A percentile compares a stretch with the other conserved stretches of the same genome.
Conservation (phyloP, 495 filamentous ascomycete genomes). For the Annulohypoxylon maeteangense region DNA sequence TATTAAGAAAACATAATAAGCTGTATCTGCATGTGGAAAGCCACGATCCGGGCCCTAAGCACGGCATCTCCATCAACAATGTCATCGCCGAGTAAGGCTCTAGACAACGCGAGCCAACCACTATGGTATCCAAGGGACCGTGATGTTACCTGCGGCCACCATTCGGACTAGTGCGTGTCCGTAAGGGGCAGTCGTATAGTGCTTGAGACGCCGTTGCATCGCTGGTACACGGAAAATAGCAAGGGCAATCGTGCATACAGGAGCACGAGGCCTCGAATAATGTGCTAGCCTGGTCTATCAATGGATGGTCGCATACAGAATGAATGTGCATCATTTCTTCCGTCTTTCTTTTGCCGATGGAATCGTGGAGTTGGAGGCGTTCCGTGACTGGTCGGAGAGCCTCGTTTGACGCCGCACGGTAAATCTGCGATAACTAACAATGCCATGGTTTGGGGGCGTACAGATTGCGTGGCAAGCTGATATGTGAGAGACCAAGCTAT, state of each 20-base stretch:
- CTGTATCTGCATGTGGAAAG: slow-evolving; percentile 8
- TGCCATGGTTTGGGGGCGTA: slow-evolving; percentile 7
- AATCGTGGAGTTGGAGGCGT: slow-evolving; percentile 15
- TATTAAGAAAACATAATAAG: slow-evolving; percentile 4
- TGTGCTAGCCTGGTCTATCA: slow-evolving; percentile 15
- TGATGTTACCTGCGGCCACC: slow-evolving; percentile 19
- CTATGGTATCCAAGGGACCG: background rate
- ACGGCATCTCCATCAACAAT: background rate
- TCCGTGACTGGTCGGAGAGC: slow-evolving; percentile 19
- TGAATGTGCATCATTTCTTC: slow-evolving; percentile 14
- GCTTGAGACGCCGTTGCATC: background rate
- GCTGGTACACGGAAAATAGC: slow-evolving; percentile 1
- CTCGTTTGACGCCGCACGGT: slow-evolving; percentile 5
- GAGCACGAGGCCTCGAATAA: slow-evolving; percentile 33
- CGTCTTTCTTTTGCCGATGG: slow-evolving; percentile 6
- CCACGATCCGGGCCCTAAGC: slow-evolving; percentile 13
- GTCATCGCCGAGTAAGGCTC: slow-evolving; percentile 23
- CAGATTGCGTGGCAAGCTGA: background rate
- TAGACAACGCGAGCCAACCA: slow-evolving; percentile 31
- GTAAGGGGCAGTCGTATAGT: slow-evolving; percentile 23
- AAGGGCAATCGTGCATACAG: background rate
- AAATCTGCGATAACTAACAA: slow-evolving; percentile 2
- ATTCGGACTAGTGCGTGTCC: slow-evolving; percentile 6
- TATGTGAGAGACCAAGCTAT: background rate
- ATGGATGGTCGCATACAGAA: slow-evolving; percentile 24